Conservation (phyloP, 176 grass and related monocot species). For the Triticum monococcum region DNA sequence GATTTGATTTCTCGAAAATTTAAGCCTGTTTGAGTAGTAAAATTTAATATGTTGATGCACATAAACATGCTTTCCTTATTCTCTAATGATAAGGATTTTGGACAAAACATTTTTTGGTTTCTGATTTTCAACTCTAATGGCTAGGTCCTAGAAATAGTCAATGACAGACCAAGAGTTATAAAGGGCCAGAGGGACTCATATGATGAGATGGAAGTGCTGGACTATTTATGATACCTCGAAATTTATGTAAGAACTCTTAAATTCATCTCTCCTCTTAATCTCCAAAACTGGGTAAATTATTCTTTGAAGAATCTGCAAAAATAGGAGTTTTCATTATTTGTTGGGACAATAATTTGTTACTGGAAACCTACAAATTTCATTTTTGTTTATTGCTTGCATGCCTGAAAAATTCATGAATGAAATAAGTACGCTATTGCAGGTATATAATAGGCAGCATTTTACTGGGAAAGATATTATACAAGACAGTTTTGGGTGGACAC, state of each 20-base stretch:
- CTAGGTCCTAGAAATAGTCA: slow-evolving; percentile 93
- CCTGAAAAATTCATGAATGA: neutral
- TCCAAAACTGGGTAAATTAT: neutral
- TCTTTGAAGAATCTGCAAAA: neutral
- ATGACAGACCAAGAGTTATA: slow-evolving; percentile 71
- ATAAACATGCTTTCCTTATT: slow-evolving; percentile 6
- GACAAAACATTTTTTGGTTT: neutral
- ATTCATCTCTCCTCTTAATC: neutral
- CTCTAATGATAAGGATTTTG: neutral
- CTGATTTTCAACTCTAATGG: slow-evolving; percentile 24
- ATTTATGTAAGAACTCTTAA: slow-evolving; percentile 34
- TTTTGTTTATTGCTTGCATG: neutral
- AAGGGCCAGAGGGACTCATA: slow-evolving; percentile 47
- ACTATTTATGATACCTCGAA: slow-evolving; percentile 50
- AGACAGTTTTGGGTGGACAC: neutral
- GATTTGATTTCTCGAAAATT: neutral
- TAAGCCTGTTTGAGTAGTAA: neutral
- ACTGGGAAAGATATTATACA: neutral
- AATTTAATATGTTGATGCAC: neutral
- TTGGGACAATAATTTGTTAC: neutral
- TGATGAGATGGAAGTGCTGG: slow-evolving; percentile 63
- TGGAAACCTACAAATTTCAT: neutral
- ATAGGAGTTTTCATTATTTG: neutral
- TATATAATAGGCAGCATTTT: slow-evolving; percentile 33
- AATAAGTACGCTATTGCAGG: slow-evolving; percentile 30